phyloP scores from a whole-genome alignment of 139 green algal species.

The Chlorella sorokiniana region DNA sequence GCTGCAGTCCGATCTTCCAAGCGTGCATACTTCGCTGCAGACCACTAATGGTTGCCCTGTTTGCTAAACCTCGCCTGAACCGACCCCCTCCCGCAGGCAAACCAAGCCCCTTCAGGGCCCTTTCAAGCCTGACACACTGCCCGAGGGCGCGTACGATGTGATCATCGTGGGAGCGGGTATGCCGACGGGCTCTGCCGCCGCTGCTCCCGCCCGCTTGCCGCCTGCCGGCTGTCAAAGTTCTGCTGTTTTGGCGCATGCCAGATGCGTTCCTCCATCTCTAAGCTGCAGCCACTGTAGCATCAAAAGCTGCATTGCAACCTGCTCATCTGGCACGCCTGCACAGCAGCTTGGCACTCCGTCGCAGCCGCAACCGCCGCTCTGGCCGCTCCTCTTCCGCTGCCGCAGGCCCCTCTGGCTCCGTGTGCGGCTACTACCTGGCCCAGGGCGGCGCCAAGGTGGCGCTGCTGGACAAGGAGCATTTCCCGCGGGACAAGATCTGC shows the following conservation, averaged over 20 bases:
- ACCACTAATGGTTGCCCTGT: neutral
- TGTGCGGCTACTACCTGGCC: conserved; percentile 75
- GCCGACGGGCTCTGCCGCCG: neutral
- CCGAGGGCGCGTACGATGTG: conserved; percentile 73
- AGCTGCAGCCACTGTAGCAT: too few species aligned
- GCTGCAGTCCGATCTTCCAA: neutral
- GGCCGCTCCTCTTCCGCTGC: neutral
- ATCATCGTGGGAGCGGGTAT: conserved; percentile 82
- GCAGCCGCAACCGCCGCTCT: too few species aligned
- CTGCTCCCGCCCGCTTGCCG: neutral
- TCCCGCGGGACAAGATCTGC: conserved; percentile 72
- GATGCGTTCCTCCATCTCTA: too few species aligned
- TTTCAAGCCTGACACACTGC: conserved; percentile 66
- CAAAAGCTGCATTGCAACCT: too few species aligned
- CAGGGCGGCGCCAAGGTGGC: conserved; percentile 79
- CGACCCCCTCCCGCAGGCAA: conserved; percentile 11
- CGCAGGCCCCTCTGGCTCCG: conserved; percentile 76
- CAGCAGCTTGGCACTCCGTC: too few species aligned
- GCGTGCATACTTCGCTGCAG: neutral
- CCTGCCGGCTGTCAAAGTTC: neutral
- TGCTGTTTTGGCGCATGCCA: too few species aligned
- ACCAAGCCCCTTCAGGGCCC: conserved; percentile 53
- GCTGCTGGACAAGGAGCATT: conserved; percentile 87
- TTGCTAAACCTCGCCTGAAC: neutral
- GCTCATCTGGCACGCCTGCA: neutral